These are phyloP conservation scores for Leccinum pachyderme DNA, from an alignment of 1,284 basidiomycete species.

Conservation along the genomic window DNA sequence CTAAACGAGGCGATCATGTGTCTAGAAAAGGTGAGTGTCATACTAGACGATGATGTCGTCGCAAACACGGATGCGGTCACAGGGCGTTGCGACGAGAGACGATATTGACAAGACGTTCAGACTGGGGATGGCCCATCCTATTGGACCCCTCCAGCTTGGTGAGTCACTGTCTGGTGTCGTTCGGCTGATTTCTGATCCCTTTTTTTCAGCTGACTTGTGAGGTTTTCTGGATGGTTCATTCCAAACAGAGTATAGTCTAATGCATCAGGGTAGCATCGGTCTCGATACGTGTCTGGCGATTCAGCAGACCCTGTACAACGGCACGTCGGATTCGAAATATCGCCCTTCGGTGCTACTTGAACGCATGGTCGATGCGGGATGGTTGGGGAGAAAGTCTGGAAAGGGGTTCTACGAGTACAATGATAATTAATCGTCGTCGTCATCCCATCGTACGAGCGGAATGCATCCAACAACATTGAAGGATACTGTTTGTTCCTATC, in stretches of 20 bases:
- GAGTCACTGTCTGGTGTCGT: slow-evolving; percentile 13
- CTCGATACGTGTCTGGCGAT: slow-evolving; percentile 90
- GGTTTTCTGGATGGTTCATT: slow-evolving; percentile 27
- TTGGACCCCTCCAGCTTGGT: slow-evolving; percentile 88
- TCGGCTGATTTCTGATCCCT: slow-evolving; percentile 3
- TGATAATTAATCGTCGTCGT: slow-evolving; percentile 8
- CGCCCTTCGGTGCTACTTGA: slow-evolving; percentile 89
- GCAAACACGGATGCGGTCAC: background rate
- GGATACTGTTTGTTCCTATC: background rate
- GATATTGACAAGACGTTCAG: slow-evolving; percentile 95
- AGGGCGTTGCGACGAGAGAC: slow-evolving; percentile 88
- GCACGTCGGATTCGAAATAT: slow-evolving; percentile 95
- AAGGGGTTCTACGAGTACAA: slow-evolving; percentile 86
- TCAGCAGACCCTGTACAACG: slow-evolving; percentile 84
- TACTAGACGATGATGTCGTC: background rate
- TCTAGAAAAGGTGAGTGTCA: slow-evolving; percentile 67
- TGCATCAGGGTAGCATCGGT: slow-evolving; percentile 67
- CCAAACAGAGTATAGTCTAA: slow-evolving; percentile 2
- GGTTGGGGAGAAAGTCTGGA: slow-evolving; percentile 90
- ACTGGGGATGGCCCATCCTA: slow-evolving; percentile 94
- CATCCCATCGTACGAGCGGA: background rate
- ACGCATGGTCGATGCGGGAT: slow-evolving; percentile 95
- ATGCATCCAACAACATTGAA: background rate
- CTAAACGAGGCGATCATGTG: slow-evolving; percentile 94
- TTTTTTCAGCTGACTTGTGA: slow-evolving; percentile 71